Evolutionary conservation across 495 filamentous ascomycete genomes (phyloP).

Genomic region (Daldinia decipiens): DNA sequence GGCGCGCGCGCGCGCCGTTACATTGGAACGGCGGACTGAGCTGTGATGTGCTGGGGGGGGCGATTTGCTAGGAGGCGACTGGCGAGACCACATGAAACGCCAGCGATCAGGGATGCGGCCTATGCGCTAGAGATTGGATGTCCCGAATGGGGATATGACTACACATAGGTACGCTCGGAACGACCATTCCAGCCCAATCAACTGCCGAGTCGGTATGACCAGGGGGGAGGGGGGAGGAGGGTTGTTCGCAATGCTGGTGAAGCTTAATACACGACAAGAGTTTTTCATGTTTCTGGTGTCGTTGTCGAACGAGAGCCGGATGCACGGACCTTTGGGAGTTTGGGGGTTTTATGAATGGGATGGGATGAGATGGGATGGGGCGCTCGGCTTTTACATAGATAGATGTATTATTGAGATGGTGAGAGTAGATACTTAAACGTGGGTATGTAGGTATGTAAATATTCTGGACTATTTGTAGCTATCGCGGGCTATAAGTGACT

Average conservation of each 20-base stretch:
- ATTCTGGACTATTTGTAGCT: background rate
- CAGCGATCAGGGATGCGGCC: slow-evolving; percentile 34
- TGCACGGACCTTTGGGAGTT: slow-evolving; percentile 7
- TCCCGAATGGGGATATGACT: slow-evolving; percentile 3
- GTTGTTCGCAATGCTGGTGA: slow-evolving; percentile 11
- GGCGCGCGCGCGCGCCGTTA: slow-evolving; percentile 4
- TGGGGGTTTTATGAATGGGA: background rate
- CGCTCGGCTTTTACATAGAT: background rate
- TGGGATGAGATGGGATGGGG: background rate
- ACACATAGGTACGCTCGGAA: slow-evolving; percentile 15
- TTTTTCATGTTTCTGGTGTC: background rate
- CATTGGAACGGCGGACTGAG: slow-evolving; percentile 9
- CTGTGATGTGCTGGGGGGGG: slow-evolving; percentile 36
- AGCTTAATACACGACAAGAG: slow-evolving; percentile 14
- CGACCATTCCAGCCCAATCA: slow-evolving; percentile 32
- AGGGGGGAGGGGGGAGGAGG: slow-evolving; percentile 2
- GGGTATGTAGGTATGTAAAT: background rate
- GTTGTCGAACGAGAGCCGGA: slow-evolving; percentile 18
- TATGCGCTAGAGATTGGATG: slow-evolving; percentile 19
- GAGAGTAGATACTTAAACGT: background rate
- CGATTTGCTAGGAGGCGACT: slow-evolving; percentile 28
- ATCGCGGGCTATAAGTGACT: background rate
- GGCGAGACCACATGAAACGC: slow-evolving; percentile 44
- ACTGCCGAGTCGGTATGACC: slow-evolving; percentile 34
- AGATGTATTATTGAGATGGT: background rate